Percentiles rank a stretch among this genome's conserved stretches.
phyloP scores from a whole-genome alignment of 768 basidiomycete genomes.

The Tricholoma matsutake region DNA sequence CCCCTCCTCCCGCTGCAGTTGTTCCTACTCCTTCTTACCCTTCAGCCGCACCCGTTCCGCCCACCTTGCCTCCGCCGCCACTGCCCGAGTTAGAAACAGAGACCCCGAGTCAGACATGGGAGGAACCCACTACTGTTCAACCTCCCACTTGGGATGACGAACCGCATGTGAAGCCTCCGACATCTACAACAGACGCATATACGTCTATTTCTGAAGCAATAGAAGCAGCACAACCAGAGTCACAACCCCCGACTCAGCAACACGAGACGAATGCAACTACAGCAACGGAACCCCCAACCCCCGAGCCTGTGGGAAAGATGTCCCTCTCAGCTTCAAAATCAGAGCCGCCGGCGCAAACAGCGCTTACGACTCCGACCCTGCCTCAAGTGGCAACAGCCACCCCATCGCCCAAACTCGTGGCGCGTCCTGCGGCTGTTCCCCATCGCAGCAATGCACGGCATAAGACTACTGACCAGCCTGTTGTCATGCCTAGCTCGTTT shows the following conservation, averaged over 20 bases:
- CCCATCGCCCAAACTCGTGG: conserved; percentile 48
- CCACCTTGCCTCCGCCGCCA: conserved; percentile 32
- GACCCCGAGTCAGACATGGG: conserved; percentile 47
- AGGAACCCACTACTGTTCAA: conserved; percentile 71
- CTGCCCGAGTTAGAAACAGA: conserved; percentile 34
- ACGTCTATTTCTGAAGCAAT: conserved; percentile 23
- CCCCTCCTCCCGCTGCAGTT: conserved; percentile 31
- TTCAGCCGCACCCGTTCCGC: conserved; percentile 21
- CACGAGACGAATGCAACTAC: conserved; percentile 29
- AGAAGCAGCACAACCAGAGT: conserved; percentile 14
- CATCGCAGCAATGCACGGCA: conserved; percentile 61
- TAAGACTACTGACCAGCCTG: conserved; percentile 75
- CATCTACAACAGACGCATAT: conserved; percentile 33
- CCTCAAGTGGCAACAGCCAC: conserved; percentile 37
- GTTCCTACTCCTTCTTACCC: conserved; percentile 23
- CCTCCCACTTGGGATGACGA: conserved; percentile 74
- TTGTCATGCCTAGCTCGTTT: conserved; percentile 75
- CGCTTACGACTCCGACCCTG: conserved; percentile 26
- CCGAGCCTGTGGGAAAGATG: conserved; percentile 29
- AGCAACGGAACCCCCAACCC: conserved; percentile 25
- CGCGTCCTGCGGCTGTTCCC: conserved; percentile 48
- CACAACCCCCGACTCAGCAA: conserved; percentile 17
- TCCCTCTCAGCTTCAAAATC: conserved; percentile 26
- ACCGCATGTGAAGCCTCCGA: conserved; percentile 36
- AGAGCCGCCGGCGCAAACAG: conserved; percentile 36